A percentile compares a stretch with the other conserved stretches of the same genome.
phyloP scores from a whole-genome alignment of 768 basidiomycete genomes.

The Suillus subluteus region DNA sequence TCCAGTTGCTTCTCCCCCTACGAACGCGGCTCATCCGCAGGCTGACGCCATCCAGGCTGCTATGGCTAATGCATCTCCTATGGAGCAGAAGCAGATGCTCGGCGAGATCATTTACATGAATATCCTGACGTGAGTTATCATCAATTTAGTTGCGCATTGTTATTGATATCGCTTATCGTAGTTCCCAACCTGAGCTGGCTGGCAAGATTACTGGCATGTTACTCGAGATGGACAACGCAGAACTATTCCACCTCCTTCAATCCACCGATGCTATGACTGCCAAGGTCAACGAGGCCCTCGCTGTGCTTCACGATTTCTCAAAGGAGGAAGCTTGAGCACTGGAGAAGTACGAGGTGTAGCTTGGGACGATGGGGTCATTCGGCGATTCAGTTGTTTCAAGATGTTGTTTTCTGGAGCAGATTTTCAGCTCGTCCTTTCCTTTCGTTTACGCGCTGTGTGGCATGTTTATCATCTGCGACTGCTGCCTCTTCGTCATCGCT shows the following conservation, averaged over 20 bases:
- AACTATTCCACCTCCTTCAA: conserved; percentile 89
- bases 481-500: conserved; percentile 42
- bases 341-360: conserved; percentile 6
- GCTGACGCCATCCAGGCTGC: conserved; percentile 62
- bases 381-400: conserved; percentile 17
- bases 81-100: conserved; percentile 99
- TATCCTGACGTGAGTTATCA: conserved; percentile 66
- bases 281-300: conserved; percentile 92
- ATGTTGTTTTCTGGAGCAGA: conserved; percentile 39
- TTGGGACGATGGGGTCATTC: conserved; percentile 8
- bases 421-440: conserved; percentile 53
- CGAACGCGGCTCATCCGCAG: conserved; percentile 49
- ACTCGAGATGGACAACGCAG: conserved; percentile 97
- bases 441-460: conserved; percentile 42
- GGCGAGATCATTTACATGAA: conserved; percentile 96
- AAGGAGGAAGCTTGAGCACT: conserved; percentile 35
- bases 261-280: conserved; percentile 76
- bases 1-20: conserved; percentile 36
- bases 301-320: conserved; percentile 85
- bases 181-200: conserved; percentile 87
- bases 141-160: conserved; percentile 13
- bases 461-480: conserved; percentile 41
- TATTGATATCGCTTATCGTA: conserved; percentile 34
- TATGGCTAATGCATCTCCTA: conserved; percentile 60
- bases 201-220: conserved; percentile 99